Base-by-base conservation (phyloP, 805 yeast genomes). In the Nakazawaea ishiwadae region DNA sequence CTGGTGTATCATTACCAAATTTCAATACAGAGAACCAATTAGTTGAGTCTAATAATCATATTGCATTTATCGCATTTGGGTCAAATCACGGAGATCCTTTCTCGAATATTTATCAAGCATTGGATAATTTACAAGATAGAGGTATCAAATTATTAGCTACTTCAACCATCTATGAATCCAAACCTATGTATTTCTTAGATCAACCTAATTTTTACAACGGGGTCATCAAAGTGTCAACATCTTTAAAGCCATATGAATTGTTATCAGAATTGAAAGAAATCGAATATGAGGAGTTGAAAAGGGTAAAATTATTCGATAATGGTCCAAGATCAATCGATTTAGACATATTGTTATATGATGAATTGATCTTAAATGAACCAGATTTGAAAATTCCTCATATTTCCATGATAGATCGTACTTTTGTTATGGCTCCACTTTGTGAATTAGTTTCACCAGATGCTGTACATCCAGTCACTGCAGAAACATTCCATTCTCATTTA, bases 281-380 rank as follows among this genome's bases (percentile, higher is more conserved):
- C 33, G 99, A 93, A 59, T 87, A 87, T 52, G 68, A 77, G 6
- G 73, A 72, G 11, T 65, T 90, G 27, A 67, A 74, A 4, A 67
- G 99, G 32, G 81, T 81, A 17, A 93, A 93, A 57, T 63, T 78
- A 32, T 71, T 87, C 49, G 90, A 84, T 11, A 93, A 93, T 58
- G 96, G 99, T 0, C 99, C 99, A 7, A 69, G 99, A 44, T 65
- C 86, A 10, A 84, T 93, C 40, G 99, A 93, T 55, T 68, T 93
- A 37, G 99, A 93, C 60, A 86, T 93, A 11, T 51, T 91, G 11
- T 62, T 91, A 17, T 91, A 79, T 56, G 93, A 79, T 53, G 67
- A 70, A 28, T 48, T 73, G 16, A 67, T 79, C 8, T 46, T 84
- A 34, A 82, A 81, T 56, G 65, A 73, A 1, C 65, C 71, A 0